A percentile compares a stretch with the other conserved stretches of the same genome.
Conservation (phyloP, 257 asterid genomes). For the Striga asiatica region DNA sequence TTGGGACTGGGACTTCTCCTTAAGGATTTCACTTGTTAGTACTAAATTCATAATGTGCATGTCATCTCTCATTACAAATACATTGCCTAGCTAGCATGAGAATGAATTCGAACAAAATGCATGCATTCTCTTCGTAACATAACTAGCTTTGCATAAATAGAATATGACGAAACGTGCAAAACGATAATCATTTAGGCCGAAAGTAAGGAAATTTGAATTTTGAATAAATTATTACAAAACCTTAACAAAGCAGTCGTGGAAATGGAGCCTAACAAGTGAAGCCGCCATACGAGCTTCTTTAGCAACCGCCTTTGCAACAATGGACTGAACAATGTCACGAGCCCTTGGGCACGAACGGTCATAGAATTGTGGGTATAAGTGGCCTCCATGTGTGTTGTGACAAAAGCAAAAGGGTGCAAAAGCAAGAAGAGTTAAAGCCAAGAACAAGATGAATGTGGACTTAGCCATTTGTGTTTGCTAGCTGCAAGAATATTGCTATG, state of each 20-base stretch:
- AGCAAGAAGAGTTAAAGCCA: slow-evolving; percentile 28
- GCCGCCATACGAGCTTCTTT: slow-evolving; percentile 93
- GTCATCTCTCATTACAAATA: not conserved
- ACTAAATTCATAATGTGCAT: not conserved
- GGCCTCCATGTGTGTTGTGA: slow-evolving; percentile 29
- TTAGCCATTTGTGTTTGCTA: slow-evolving; percentile 24
- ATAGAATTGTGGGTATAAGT: slow-evolving; percentile 71
- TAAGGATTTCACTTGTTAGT: no score
- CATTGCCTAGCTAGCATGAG: not conserved
- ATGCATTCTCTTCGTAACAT: not conserved
- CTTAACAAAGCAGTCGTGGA: slow-evolving; percentile 95
- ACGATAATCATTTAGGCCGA: no score
- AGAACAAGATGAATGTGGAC: slow-evolving; percentile 29
- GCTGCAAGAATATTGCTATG: not conserved
- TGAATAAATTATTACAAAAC: no score
- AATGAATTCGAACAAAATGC: not conserved
- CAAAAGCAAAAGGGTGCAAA: slow-evolving; percentile 49
- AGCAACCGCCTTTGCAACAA: slow-evolving; percentile 72
- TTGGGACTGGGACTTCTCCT: no score
- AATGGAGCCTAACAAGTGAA: slow-evolving; percentile 75
- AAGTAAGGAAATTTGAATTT: no score
- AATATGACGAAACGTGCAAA: not conserved
- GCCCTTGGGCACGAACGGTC: slow-evolving; percentile 69
- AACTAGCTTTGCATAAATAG: not conserved
- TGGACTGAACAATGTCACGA: slow-evolving; percentile 43